Conservation (phyloP, 495 filamentous ascomycete genomes). For the Chaetomium tenue region DNA sequence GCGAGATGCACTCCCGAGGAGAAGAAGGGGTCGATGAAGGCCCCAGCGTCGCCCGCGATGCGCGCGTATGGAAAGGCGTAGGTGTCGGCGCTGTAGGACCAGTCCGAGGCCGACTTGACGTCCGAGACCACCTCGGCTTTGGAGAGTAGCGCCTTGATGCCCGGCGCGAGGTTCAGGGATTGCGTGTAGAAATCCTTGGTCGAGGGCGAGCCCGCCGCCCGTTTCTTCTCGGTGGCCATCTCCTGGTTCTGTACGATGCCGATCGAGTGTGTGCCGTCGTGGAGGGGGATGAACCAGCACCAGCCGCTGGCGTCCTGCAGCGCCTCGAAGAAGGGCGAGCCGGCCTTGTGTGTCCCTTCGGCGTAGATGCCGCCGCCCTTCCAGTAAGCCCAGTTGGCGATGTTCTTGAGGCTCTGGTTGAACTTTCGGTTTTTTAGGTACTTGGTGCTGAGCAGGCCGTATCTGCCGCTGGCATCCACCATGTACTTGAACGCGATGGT, state of each 20-base stretch:
- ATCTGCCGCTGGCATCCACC: slow-evolving; percentile 47
- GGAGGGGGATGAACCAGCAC: slow-evolving; percentile 49
- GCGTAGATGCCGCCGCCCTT: slow-evolving; percentile 33
- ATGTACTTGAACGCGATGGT: slow-evolving; percentile 45
- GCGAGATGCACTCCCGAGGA: slow-evolving; percentile 53
- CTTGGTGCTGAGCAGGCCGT: slow-evolving; percentile 42
- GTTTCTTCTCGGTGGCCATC: background rate
- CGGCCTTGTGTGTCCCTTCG: slow-evolving; percentile 33
- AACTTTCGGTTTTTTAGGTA: slow-evolving; percentile 46
- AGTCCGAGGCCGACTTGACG: slow-evolving; percentile 44
- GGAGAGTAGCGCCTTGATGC: slow-evolving; percentile 31
- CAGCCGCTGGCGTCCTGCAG: slow-evolving; percentile 44
- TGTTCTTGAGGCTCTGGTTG: slow-evolving; percentile 45
- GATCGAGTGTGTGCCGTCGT: slow-evolving; percentile 45
- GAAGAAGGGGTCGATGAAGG: slow-evolving; percentile 49
- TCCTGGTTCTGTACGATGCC: slow-evolving; percentile 33
- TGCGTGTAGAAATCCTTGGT: slow-evolving; percentile 44
- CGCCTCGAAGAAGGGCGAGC: slow-evolving; percentile 45
- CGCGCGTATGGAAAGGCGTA: slow-evolving; percentile 40
- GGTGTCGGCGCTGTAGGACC: slow-evolving; percentile 42
- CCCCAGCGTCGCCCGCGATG: slow-evolving; percentile 47
- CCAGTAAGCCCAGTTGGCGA: slow-evolving; percentile 51
- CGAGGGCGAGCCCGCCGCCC: background rate
- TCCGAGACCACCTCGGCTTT: slow-evolving; percentile 33
- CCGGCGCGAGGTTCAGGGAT: slow-evolving; percentile 35